These are phyloP conservation scores for Moesziomyces antarcticus DNA, from an alignment of 1,284 basidiomycete species.

Conservation along the genomic window DNA sequence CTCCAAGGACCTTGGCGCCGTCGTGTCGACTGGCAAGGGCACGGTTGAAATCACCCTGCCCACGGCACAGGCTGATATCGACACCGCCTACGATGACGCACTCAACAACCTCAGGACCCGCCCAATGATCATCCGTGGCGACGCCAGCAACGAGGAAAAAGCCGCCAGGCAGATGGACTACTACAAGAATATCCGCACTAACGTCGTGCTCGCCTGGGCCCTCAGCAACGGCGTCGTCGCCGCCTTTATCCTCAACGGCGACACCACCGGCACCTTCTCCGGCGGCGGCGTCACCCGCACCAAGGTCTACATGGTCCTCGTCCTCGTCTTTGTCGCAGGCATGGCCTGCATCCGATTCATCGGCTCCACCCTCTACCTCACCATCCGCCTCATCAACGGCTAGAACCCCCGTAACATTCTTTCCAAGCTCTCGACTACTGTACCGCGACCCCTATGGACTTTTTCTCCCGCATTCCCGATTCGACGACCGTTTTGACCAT, in stretches of 20 bases:
- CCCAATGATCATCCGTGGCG: constrained; percentile 69
- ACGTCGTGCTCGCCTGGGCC: constrained; percentile 87
- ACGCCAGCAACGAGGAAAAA: constrained; percentile 63
- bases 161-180: constrained; percentile 65
- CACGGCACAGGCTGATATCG: constrained; percentile 85
- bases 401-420: constrained; percentile 3
- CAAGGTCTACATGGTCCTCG: constrained; percentile 64
- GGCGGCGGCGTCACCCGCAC: constrained; percentile 48
- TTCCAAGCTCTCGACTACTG: background rate
- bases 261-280: constrained; percentile 47
- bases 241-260: constrained; percentile 60
- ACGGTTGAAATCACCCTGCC: constrained; percentile 86
- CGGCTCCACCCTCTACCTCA: constrained; percentile 57
- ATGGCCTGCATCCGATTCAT: constrained; percentile 63
- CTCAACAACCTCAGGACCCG: constrained; percentile 81
- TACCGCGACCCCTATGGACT: background rate
- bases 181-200: constrained; percentile 81
- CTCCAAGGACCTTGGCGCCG: constrained; percentile 63
- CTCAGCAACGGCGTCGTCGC: constrained; percentile 75
- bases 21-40: constrained; percentile 65
- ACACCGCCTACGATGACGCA: constrained; percentile 88
- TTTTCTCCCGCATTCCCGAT: background rate
- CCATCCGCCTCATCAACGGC: constrained; percentile 54
- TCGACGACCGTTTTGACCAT: background rate
- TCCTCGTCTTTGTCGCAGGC: constrained; percentile 62